Percentiles rank a stretch among this genome's conserved stretches.
These are phyloP conservation scores for Forsythia suspensa DNA, from an alignment of 257 asterid species.

Conservation along the genomic window DNA sequence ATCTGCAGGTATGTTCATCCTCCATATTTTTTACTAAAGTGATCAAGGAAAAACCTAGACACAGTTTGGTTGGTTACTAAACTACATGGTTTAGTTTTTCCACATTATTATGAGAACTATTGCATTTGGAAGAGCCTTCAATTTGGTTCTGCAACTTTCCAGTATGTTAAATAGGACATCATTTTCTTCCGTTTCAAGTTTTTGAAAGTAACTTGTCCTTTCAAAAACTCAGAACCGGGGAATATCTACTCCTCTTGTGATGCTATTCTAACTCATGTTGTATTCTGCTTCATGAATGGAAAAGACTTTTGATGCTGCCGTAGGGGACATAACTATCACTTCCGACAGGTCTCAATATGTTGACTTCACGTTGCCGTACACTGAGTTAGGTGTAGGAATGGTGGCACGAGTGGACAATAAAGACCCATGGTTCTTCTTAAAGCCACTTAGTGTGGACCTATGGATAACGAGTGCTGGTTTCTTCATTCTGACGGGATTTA, in stretches of 20 bases:
- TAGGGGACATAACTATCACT: slow-evolving; percentile 43
- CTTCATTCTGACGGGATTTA: slow-evolving; percentile 32
- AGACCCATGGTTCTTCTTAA: slow-evolving; percentile 43
- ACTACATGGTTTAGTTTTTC: background rate
- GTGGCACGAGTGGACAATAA: slow-evolving; percentile 24
- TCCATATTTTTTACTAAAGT: background rate
- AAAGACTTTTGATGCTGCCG: slow-evolving; percentile 42
- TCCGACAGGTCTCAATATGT: slow-evolving; percentile 38
- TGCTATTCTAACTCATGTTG: background rate
- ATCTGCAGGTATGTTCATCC: slow-evolving; percentile 25
- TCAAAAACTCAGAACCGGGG: no score
- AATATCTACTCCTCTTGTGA: no score
- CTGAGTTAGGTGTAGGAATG: slow-evolving; percentile 39
- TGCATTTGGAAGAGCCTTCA: background rate
- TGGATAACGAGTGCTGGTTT: slow-evolving; percentile 36
- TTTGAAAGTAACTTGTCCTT: no score
- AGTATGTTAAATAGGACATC: background rate
- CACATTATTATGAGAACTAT: background rate
- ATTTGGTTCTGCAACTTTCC: background rate
- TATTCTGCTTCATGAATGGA: slow-evolving; percentile 16
- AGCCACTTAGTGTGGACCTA: slow-evolving; percentile 35
- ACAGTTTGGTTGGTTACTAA: background rate
- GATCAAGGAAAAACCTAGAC: background rate
- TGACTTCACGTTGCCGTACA: slow-evolving; percentile 48
- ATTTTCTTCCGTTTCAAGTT: no score